Conservation (phyloP, 2,329 filamentous ascomycete genomes). For the Capronia americana region DNA sequence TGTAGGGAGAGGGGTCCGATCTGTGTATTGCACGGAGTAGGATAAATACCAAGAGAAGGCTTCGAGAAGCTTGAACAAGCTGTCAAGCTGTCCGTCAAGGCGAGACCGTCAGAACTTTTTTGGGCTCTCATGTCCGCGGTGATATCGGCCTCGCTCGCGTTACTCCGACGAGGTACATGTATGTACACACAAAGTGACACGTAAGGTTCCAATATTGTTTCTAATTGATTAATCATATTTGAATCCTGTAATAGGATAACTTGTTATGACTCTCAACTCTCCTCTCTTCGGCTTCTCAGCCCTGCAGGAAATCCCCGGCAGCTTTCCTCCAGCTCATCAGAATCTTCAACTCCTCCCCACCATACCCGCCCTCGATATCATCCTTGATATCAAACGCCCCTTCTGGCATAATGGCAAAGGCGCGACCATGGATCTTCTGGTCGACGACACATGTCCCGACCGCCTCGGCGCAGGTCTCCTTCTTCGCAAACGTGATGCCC, state of each 20-base stretch:
- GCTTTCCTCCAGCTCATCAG: slow-evolving; percentile 21
- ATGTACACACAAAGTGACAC: too few species aligned
- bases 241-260: too few species aligned
- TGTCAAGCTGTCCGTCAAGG: too few species aligned
- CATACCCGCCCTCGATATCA: slow-evolving; percentile 20
- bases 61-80: too few species aligned
- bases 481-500: slow-evolving; percentile 19
- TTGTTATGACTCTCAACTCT: too few species aligned
- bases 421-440: slow-evolving; percentile 18
- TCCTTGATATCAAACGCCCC: slow-evolving; percentile 23
- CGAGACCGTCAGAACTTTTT: not conserved
- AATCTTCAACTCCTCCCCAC: slow-evolving; percentile 14
- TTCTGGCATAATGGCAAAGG: slow-evolving; percentile 25
- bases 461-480: slow-evolving; percentile 16
- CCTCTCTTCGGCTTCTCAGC: not conserved
- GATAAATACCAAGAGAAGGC: too few species aligned
- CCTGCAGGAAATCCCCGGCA: slow-evolving; percentile 21
- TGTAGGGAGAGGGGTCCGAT: not conserved
- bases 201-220: too few species aligned
- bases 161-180: slow-evolving; percentile 7
- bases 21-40: not conserved
- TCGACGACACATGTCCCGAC: slow-evolving; percentile 16
- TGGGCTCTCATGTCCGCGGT: slow-evolving; percentile 4
- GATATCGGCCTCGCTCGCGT: slow-evolving; percentile 9
- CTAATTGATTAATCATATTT: too few species aligned